Evolutionary conservation across 371 early-diverging fungal species (phyloP).

Genomic region (Mortierella sp.): DNA sequence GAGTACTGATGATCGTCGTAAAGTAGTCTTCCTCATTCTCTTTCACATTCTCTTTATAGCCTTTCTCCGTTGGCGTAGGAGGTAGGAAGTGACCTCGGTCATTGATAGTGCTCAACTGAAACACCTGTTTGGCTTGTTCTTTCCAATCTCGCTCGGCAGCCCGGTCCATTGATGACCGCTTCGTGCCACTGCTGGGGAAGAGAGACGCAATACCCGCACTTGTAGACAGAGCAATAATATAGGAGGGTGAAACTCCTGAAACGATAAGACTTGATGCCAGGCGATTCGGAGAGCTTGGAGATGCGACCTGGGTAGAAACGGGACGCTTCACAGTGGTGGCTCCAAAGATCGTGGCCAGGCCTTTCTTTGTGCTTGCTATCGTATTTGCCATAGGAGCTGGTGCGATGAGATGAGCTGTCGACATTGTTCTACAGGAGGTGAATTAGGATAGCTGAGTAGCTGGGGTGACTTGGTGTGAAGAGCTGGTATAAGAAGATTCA

Average conservation of each 20-base stretch:
- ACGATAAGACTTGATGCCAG: background rate
- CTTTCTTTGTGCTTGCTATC: background rate
- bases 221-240: background rate
- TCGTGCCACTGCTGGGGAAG: background rate
- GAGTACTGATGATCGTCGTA: slow-evolving; percentile 39
- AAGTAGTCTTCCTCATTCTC: slow-evolving; percentile 31
- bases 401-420: slow-evolving; percentile 5
- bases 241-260: background rate
- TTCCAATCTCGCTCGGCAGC: slow-evolving; percentile 31
- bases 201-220: background rate
- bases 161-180: slow-evolving; percentile 15
- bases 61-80: slow-evolving; percentile 29
- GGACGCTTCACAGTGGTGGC: slow-evolving; percentile 16
- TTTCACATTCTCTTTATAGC: slow-evolving; percentile 17
- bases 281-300: slow-evolving; percentile 1
- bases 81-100: slow-evolving; percentile 42
- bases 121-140: slow-evolving; percentile 41
- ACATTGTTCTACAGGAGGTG: slow-evolving; percentile 1
- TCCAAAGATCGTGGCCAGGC: slow-evolving; percentile 18
- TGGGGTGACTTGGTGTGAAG: background rate
- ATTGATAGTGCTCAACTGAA: slow-evolving; percentile 46
- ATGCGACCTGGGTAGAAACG: slow-evolving; percentile 13
- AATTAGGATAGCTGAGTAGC: background rate
- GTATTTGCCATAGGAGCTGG: slow-evolving; percentile 13
- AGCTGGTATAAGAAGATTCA: background rate